Evolutionary conservation across 169 alveolate genomes (phyloP), one percentile per base, ranked within the genome.

Genomic region (Eimeria maxima): DNA sequence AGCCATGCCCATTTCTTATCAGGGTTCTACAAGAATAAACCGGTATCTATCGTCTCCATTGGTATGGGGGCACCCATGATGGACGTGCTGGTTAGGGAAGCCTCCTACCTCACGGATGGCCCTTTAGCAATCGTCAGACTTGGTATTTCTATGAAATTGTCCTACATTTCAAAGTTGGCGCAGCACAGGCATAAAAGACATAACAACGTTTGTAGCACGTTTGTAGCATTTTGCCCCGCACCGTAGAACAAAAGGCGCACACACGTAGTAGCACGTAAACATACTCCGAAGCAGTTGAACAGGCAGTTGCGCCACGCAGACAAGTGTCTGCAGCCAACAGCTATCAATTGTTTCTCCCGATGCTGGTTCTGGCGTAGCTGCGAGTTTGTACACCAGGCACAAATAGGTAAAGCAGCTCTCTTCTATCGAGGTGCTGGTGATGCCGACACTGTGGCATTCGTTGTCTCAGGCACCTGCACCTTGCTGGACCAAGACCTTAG

Each of bases 51-150:
- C 73, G 96, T 96, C 53, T 44, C 93, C 65, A 88, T 96, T 27
- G 97, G 97, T 29, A 96, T 96, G 97, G 97, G 97, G 20, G 95
- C 97, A 10, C 96, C 96, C 5, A 94, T 94, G 97, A 94, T 94
- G 96, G 97, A 96, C 80, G 95, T 96, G 90, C 42, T 96, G 73
- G 96, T 96, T 42, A 94, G 97, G 45, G 97, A 96, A 55, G 95
- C 96, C 33, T 87, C 96, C 27, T 87, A 45, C 67, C 63, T 94
- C 74, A 45, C 83, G 78, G 95, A 67, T 16, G 96, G 96, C 47
- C 96, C 97, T 27, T 44, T 96, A 87, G 97, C 97, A 22, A 76
- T 96, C 76, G 83, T 96, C 57, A 96, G 97, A 60, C 95, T 95
- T 50, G 97, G 97, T 50, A 95, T 55, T 55, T 20, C 45, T 63